Percentiles rank a stretch among this genome's conserved stretches.
phyloP scores from a whole-genome alignment of 805 yeast genomes.

The Saccharomyces paradoxus region DNA sequence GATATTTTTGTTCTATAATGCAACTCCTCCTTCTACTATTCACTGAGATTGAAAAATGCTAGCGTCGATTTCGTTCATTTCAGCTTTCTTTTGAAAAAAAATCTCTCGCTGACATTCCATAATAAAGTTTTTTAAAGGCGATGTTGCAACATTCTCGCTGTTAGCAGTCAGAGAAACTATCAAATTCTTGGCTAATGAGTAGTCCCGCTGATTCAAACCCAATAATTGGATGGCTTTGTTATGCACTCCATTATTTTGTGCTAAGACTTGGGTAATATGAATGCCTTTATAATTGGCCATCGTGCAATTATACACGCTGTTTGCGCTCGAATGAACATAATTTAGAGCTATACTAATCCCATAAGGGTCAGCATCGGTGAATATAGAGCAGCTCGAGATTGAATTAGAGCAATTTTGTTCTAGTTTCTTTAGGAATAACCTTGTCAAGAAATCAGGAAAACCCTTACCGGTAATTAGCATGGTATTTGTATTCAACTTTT shows the following conservation, averaged over 20 bases:
- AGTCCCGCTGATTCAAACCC: slow-evolving; percentile 24
- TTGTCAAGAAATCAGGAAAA: slow-evolving; percentile 54
- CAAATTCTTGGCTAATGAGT: slow-evolving; percentile 18
- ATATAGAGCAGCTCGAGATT: slow-evolving; percentile 34
- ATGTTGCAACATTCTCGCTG: not conserved
- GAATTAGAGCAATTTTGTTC: slow-evolving; percentile 10
- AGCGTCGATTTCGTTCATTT: slow-evolving; percentile 37
- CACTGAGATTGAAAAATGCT: not conserved
- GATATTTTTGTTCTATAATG: not conserved
- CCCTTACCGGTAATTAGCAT: slow-evolving; percentile 60
- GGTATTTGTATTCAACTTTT: slow-evolving; percentile 9
- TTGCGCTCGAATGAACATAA: slow-evolving; percentile 25
- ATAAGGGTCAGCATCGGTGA: slow-evolving; percentile 60
- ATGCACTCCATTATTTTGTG: not conserved
- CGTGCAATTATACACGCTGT: slow-evolving; percentile 6
- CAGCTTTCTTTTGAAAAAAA: slow-evolving; percentile 49
- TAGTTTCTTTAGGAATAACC: slow-evolving; percentile 34
- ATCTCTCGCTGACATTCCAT: slow-evolving; percentile 50
- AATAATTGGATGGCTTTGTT: slow-evolving; percentile 12
- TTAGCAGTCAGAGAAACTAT: slow-evolving; percentile 8
- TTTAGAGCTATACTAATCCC: slow-evolving; percentile 51
- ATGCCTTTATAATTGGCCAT: slow-evolving; percentile 19
- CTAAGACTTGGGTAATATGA: slow-evolving; percentile 12
- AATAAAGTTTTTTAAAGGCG: slow-evolving; percentile 15
- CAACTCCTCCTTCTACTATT: not conserved